phyloP scores from a whole-genome alignment of 257 asterid genomes.

The Solanum dulcamara region DNA sequence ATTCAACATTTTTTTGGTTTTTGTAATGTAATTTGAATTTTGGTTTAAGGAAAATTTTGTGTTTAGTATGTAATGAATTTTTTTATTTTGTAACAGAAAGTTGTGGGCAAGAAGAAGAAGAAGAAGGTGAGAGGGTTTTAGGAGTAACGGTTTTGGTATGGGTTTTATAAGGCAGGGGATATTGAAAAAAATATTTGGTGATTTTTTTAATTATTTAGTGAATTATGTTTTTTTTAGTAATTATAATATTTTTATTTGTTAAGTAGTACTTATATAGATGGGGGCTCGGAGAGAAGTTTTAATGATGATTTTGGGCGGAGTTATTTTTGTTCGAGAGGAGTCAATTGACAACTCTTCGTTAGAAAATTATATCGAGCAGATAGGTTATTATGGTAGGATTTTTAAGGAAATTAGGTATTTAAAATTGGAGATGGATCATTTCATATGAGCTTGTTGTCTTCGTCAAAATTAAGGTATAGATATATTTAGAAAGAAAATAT shows the following conservation, averaged over 20 bases:
- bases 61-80: not conserved
- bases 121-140: not conserved
- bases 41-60: not conserved
- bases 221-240: not conserved
- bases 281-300: not conserved
- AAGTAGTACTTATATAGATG: no score
- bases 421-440: no score
- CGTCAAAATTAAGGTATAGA: no score
- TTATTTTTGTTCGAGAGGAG: not conserved
- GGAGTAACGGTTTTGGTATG: not conserved
- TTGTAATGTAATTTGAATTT: not conserved
- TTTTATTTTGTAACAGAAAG: not conserved
- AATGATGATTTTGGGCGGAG: not conserved
- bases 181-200: not conserved
- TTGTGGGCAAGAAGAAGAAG: not conserved
- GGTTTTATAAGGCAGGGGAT: not conserved
- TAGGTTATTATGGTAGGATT: no score
- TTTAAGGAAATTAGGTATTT: no score
- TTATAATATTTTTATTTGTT: not conserved
- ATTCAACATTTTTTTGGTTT: not conserved
- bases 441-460: no score
- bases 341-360: not conserved
- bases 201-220: not conserved
- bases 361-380: not conserved
- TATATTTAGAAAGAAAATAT: no score